Percentiles rank a stretch among this genome's conserved stretches.
Conservation (phyloP, 345 rosid genomes). For the Euphorbia lathyris region DNA sequence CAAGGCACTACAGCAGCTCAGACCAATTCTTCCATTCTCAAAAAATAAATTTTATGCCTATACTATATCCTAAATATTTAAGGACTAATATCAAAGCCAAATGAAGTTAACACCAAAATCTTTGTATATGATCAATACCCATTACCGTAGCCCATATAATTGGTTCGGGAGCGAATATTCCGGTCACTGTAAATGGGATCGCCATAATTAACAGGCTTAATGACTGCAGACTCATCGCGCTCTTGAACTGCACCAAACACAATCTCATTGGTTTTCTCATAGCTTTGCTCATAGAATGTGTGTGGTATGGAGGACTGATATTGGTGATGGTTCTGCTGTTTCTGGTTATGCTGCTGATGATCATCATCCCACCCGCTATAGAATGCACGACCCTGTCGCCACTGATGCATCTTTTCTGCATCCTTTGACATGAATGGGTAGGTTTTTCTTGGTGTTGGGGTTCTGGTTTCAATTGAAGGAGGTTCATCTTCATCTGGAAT, state of each 20-base stretch:
- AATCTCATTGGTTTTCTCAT: slow-evolving; percentile 74
- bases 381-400: slow-evolving; percentile 77
- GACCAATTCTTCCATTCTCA: slow-evolving; percentile 1
- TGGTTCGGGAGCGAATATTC: slow-evolving; percentile 43
- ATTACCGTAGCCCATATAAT: slow-evolving; percentile 35
- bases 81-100: not conserved
- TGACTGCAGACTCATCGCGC: slow-evolving; percentile 41
- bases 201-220: slow-evolving; percentile 61
- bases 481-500: slow-evolving; percentile 82
- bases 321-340: slow-evolving; percentile 57
- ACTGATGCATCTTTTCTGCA: slow-evolving; percentile 79
- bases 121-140: slow-evolving; percentile 8
- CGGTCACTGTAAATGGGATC: slow-evolving; percentile 44
- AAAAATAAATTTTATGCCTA: slow-evolving; percentile 5
- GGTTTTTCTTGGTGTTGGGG: slow-evolving; percentile 80
- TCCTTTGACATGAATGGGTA: slow-evolving; percentile 96
- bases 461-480: slow-evolving; percentile 74
- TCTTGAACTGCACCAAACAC: slow-evolving; percentile 91
- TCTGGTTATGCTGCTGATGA: slow-evolving; percentile 47
- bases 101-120: slow-evolving; percentile 12
- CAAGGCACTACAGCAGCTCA: slow-evolving; percentile 16
- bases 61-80: slow-evolving; percentile 14
- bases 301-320: slow-evolving; percentile 66
- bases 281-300: slow-evolving; percentile 71
- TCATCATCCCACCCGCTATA: slow-evolving; percentile 71